Conservation (phyloP, 306 rosid species). For the Castanea mollissima region DNA sequence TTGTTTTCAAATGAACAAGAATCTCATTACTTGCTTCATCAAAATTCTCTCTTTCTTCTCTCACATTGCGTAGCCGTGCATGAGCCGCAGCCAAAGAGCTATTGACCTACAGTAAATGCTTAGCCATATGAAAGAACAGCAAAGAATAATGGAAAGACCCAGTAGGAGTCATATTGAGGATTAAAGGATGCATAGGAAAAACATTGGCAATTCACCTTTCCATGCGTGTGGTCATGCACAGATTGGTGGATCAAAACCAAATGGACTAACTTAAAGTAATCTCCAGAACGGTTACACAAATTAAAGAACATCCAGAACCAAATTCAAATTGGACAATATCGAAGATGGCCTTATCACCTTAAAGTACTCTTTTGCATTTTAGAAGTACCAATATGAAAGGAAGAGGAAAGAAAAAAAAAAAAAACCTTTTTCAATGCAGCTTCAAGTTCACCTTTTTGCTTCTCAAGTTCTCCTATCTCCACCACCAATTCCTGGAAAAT, state of each 20-base stretch:
- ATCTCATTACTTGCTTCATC: conserved; percentile 82
- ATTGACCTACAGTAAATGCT: conserved; percentile 52
- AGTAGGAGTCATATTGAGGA: conserved; percentile 16
- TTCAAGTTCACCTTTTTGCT: conserved; percentile 72
- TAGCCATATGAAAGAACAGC: conserved; percentile 8
- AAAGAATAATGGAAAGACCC: conserved; percentile 14
- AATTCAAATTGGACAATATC: neutral
- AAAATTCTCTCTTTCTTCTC: conserved; percentile 87
- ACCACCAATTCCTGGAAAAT: conserved; percentile 63
- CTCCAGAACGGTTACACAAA: neutral
- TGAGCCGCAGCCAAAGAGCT: conserved; percentile 47
- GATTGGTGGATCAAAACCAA: neutral
- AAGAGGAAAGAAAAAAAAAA: neutral
- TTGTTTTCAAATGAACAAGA: conserved; percentile 59
- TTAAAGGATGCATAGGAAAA: neutral
- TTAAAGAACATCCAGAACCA: neutral
- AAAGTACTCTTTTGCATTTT: neutral
- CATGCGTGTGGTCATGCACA: neutral
- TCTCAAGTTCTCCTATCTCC: conserved; percentile 74
- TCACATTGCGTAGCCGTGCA: conserved; percentile 69
- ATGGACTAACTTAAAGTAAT: neutral
- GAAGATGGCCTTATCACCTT: neutral
- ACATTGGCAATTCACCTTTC: conserved; percentile 2
- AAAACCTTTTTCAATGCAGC: conserved; percentile 66
- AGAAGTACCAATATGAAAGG: neutral